A percentile compares a stretch with the other conserved stretches of the same genome.
Evolutionary conservation across 768 basidiomycete species (phyloP).

Genomic region (Candolleomyces eurysporus): DNA sequence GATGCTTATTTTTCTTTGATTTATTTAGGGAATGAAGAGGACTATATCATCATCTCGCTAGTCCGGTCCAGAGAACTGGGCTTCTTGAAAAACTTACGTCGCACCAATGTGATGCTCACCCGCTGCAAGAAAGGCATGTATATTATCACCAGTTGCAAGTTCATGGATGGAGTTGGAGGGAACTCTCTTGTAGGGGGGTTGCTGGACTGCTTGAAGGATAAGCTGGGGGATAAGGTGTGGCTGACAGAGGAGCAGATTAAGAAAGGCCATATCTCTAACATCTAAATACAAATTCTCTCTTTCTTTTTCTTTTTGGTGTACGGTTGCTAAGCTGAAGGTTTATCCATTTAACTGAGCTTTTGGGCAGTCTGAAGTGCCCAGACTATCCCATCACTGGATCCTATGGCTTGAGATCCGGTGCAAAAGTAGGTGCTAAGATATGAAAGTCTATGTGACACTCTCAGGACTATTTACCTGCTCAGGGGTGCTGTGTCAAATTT

Average conservation of each 20-base stretch:
- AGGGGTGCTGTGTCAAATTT: too few relatives aligned
- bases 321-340: too few relatives aligned
- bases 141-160: constrained; percentile 63
- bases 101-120: constrained; percentile 88
- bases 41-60: constrained; percentile 70
- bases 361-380: too few relatives aligned
- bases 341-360: too few relatives aligned
- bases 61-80: constrained; percentile 64
- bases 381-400: too few relatives aligned
- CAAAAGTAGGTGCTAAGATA: too few relatives aligned
- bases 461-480: too few relatives aligned
- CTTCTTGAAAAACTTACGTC: constrained; percentile 60
- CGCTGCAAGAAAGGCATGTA: constrained; percentile 79
- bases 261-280: constrained; percentile 20
- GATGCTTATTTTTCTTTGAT: too few relatives aligned
- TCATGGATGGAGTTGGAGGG: constrained; percentile 53
- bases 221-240: constrained; percentile 39
- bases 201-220: constrained; percentile 31
- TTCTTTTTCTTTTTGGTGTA: too few relatives aligned
- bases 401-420: too few relatives aligned
- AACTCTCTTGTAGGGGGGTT: constrained; percentile 45
- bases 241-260: constrained; percentile 36
- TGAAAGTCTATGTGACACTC: too few relatives aligned
- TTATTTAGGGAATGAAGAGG: constrained; percentile 74
- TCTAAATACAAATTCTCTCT: too few relatives aligned